These are phyloP conservation scores for Pleurotus ostreatus DNA, from an alignment of 768 basidiomycete genomes.

Conservation along the genomic window DNA sequence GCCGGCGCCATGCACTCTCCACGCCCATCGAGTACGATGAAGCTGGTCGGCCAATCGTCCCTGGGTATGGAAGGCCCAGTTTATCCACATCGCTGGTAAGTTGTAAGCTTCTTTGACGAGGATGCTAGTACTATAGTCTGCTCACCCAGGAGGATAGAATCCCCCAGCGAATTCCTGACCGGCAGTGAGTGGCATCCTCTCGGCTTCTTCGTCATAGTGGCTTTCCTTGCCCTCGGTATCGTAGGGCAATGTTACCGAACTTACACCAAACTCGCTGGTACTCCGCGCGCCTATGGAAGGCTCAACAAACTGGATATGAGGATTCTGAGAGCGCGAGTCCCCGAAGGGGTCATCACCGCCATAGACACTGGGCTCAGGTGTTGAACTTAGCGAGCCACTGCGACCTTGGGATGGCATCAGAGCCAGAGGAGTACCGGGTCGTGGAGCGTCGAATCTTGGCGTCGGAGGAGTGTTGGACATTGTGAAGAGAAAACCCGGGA, in stretches of 20 bases:
- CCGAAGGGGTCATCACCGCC: conserved; percentile 1
- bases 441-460: background rate
- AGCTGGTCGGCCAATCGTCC: background rate
- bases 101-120: background rate
- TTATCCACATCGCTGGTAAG: conserved; percentile 3
- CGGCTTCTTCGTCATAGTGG: background rate
- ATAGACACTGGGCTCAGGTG: conserved; percentile 2
- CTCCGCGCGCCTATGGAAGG: conserved; percentile 1
- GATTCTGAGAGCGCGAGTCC: background rate
- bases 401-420: conserved; percentile 1
- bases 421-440: background rate
- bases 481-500: background rate
- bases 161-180: conserved; percentile 3
- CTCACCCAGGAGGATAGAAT: conserved; percentile 6
- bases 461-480: conserved; percentile 8
- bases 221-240: background rate
- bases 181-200: conserved; percentile 3
- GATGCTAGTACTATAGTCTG: background rate
- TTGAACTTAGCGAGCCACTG: background rate
- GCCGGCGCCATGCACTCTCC: conserved; percentile 40
- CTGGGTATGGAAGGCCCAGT: conserved; percentile 3
- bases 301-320: conserved; percentile 4
- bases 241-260: background rate
- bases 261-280: conserved; percentile 1
- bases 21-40: background rate